These are phyloP conservation scores for Neonectria magnoliae DNA, from an alignment of 2,329 filamentous ascomycete species.

Conservation along the genomic window DNA sequence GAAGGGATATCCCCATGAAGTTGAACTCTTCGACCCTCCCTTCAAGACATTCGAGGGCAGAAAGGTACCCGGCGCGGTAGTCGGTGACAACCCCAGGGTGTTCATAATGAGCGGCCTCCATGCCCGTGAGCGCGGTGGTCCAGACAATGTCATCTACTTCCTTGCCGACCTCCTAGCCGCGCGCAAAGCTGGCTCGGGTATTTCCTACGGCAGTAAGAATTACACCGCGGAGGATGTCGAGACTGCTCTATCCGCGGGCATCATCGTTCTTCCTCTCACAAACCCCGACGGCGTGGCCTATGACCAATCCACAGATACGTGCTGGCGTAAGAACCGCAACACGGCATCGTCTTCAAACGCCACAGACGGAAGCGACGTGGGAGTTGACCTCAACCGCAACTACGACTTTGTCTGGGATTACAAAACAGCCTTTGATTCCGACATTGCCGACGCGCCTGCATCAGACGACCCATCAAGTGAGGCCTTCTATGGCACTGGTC, in stretches of 20 bases:
- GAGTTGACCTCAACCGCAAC: conserved; percentile 66
- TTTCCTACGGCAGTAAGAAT: conserved; percentile 61
- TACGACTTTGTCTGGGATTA: conserved; percentile 69
- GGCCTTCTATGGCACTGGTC: conserved; percentile 60
- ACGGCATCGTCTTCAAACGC: conserved; percentile 44
- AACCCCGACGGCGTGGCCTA: conserved; percentile 65
- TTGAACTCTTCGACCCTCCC: conserved; percentile 54
- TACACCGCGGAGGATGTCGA: conserved; percentile 64
- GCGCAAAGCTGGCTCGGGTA: conserved; percentile 58
- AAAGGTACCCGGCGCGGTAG: conserved; percentile 47
- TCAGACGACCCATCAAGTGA: conserved; percentile 45
- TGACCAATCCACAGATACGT: conserved; percentile 60
- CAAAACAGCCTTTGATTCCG: conserved; percentile 52
- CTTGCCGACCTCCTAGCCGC: conserved; percentile 66
- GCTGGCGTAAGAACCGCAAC: conserved; percentile 68
- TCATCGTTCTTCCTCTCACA: conserved; percentile 61
- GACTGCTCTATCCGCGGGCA: conserved; percentile 60
- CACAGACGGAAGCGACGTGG: conserved; percentile 47
- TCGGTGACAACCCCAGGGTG: conserved; percentile 59
- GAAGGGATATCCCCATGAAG: conserved; percentile 32
- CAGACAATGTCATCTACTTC: conserved; percentile 67
- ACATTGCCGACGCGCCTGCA: conserved; percentile 51
- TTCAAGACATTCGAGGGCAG: conserved; percentile 26
- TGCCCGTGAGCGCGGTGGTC: conserved; percentile 66
- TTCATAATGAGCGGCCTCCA: conserved; percentile 66